phyloP scores from a whole-genome alignment of 257 asterid genomes.

The Fraxinus cuspidata region DNA sequence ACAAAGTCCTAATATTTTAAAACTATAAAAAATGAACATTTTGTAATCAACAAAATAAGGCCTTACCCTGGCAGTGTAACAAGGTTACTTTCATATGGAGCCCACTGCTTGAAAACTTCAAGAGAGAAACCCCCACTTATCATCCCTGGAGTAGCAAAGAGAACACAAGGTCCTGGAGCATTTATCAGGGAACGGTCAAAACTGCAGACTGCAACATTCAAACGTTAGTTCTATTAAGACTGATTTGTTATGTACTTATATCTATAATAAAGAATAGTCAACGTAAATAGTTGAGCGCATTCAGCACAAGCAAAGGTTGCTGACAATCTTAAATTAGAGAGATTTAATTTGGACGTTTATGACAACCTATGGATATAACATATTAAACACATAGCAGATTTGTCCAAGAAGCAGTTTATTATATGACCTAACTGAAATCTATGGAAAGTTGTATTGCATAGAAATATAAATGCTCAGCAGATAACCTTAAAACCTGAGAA shows the following conservation, averaged over 20 bases:
- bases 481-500: background rate
- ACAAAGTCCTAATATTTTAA: background rate
- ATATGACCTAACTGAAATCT: background rate
- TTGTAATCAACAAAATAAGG: background rate
- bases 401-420: background rate
- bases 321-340: background rate
- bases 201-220: slow-evolving; percentile 57
- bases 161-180: slow-evolving; percentile 95
- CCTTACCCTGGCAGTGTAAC: slow-evolving; percentile 83
- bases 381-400: background rate
- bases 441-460: background rate
- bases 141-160: slow-evolving; percentile 98
- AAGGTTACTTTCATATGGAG: slow-evolving; percentile 81
- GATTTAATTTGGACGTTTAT: background rate
- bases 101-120: slow-evolving; percentile 94
- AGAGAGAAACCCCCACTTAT: slow-evolving; percentile 91
- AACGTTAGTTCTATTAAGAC: slow-evolving; percentile 5
- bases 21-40: slow-evolving; percentile 2
- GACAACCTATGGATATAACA: background rate
- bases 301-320: background rate
- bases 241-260: background rate
- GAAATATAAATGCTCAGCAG: background rate
- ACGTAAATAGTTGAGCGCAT: background rate
- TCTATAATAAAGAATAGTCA: background rate
- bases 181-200: slow-evolving; percentile 80